These are phyloP conservation scores for Diaporthe destruens DNA, from an alignment of 2,329 filamentous ascomycete genomes.

Conservation along the genomic window DNA sequence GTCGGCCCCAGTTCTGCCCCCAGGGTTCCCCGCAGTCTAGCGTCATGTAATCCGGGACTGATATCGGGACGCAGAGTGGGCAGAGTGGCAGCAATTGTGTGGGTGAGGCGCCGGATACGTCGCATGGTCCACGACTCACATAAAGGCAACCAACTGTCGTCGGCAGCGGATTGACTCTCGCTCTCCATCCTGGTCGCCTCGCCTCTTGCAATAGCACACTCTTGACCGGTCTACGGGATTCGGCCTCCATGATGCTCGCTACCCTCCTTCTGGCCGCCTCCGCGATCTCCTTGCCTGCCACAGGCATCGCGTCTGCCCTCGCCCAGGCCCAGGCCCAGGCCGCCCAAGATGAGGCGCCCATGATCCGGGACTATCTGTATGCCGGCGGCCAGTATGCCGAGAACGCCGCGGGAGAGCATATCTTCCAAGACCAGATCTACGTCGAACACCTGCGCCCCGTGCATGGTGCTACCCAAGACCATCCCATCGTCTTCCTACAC, in stretches of 20 bases:
- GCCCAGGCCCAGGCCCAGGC: not conserved
- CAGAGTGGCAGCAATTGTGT: not conserved
- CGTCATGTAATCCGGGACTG: slow-evolving; percentile 23
- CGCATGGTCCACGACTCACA: slow-evolving; percentile 6
- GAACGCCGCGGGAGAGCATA: slow-evolving; percentile 24
- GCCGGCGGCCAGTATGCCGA: slow-evolving; percentile 33
- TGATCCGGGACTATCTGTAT: slow-evolving; percentile 29
- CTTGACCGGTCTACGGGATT: slow-evolving; percentile 12
- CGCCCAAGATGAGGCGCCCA: slow-evolving; percentile 28
- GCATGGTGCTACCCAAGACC: slow-evolving; percentile 43
- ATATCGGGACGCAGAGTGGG: not conserved
- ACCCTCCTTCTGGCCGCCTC: slow-evolving; percentile 19
- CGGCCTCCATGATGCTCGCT: slow-evolving; percentile 17
- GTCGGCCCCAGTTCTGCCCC: not conserved
- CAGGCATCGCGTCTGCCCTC: not conserved
- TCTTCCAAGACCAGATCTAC: slow-evolving; percentile 61
- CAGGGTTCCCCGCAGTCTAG: slow-evolving; percentile 30
- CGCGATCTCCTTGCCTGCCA: slow-evolving; percentile 13
- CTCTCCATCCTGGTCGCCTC: slow-evolving; percentile 12
- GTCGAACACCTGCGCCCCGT: slow-evolving; percentile 61
- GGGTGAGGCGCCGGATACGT: slow-evolving; percentile 15
- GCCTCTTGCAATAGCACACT: slow-evolving; percentile 23
- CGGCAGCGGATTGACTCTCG: slow-evolving; percentile 8
- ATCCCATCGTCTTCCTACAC: slow-evolving; percentile 58
- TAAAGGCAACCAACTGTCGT: slow-evolving; percentile 11